phyloP scores from a whole-genome alignment of 164 flowering plant species.

The grape (Vitis vinifera) region DNA sequence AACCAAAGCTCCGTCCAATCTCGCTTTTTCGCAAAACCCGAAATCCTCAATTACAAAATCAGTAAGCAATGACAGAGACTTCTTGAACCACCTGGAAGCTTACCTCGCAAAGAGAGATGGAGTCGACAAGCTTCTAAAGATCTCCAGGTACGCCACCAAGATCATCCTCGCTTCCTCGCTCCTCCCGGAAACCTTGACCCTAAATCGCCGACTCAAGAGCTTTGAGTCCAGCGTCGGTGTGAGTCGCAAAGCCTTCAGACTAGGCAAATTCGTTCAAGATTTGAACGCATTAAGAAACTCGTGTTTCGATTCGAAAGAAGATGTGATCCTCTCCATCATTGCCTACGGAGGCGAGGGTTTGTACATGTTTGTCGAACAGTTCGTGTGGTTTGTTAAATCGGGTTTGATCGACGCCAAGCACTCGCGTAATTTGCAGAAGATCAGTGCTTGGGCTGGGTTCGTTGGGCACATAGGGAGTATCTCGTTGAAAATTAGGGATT shows the following conservation, averaged over 20 bases:
- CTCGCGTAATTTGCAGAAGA: conserved; percentile 38
- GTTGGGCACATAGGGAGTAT: conserved; percentile 80
- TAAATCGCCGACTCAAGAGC: conserved; percentile 48
- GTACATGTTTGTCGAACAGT: conserved; percentile 84
- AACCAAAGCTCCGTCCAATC: conserved; percentile 10
- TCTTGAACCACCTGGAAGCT: conserved; percentile 63
- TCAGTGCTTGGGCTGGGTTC: conserved; percentile 87
- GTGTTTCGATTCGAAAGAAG: conserved; percentile 26
- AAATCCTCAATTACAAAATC: conserved; percentile 1
- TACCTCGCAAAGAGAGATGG: conserved; percentile 92
- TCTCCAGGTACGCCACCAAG: conserved; percentile 88
- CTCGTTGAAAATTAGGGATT: conserved; percentile 59
- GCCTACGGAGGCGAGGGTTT: conserved; percentile 90
- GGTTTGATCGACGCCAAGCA: conserved; percentile 62
- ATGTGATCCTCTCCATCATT: conserved; percentile 40
- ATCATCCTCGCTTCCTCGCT: conserved; percentile 72
- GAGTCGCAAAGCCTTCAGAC: conserved; percentile 87
- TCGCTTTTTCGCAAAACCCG: conserved; percentile 7
- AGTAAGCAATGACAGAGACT: conserved; percentile 42
- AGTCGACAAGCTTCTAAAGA: conserved; percentile 92
- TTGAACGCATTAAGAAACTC: conserved; percentile 60
- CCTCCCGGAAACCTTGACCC: conserved; percentile 30
- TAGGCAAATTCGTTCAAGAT: conserved; percentile 92
- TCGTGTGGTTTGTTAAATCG: conserved; percentile 77
- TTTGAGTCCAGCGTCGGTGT: conserved; percentile 90